Base-by-base conservation (phyloP, 345 rosid genomes). In the Nephelium lappaceum region DNA sequence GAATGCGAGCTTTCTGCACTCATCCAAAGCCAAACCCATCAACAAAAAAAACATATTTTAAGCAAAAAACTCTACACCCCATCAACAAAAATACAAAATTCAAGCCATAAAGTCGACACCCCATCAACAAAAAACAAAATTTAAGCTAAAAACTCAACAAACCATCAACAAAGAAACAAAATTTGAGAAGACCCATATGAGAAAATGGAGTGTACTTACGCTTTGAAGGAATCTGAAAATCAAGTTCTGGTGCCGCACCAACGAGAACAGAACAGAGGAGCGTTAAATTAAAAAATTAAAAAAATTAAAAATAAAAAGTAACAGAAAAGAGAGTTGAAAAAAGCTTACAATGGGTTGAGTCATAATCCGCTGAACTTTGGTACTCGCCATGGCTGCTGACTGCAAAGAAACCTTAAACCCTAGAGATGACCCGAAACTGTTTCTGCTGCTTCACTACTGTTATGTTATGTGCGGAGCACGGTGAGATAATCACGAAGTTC, bases 181-280 rank as follows among this genome's bases (percentile, higher is more conserved):
- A 31, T 31, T 31, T 67, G 45, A 67, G 53, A 43, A 19, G 47
- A 67, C 36, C 36, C 36, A 31, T 31, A 31, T 31, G 36, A 31
- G 36, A 31, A 31, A 31, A 31, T 25, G 2, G 25, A 0, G 23
- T 16, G 53, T 23, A 84, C 95, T 88, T 86, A 96, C 98, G 38
- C 97, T 94, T 81, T 94, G 98, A 15, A 94, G 98, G 82, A 92
- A 93, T 91, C 98, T 91, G 86, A 96, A 96, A 79, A 94, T 94
- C 88, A 93, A 85, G 86, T 96, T 96, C 97, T 96, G 90, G 14
- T 8, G 7, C 73, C 76, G 23, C 61, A 67, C 1, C 15, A 12
- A 47, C n/a, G 27, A 25, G 57, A 21, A 25, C 5, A 65, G n/a
- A 61, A 16, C 36, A 71, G 31, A 42, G 14, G 62, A 72, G 57